These are phyloP conservation scores for Malus hybrid DNA, from an alignment of 331 rosid genomes.

Conservation along the genomic window DNA sequence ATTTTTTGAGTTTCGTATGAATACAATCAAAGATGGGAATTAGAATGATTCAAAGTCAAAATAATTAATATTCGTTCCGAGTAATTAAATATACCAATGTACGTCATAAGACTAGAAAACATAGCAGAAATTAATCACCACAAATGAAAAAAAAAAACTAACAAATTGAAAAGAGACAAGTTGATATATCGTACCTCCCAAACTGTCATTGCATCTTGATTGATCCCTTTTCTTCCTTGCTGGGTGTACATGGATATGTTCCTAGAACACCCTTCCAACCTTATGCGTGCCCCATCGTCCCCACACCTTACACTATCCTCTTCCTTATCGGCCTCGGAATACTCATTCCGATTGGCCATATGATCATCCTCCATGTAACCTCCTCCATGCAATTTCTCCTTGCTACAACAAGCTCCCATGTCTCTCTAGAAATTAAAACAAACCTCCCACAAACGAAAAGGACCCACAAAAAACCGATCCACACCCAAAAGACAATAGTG, in stretches of 20 bases:
- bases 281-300: slow-evolving; percentile 35
- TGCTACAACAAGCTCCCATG: slow-evolving; percentile 81
- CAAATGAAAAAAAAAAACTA: not conserved
- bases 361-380: slow-evolving; percentile 15
- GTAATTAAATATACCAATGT: no score
- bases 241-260: slow-evolving; percentile 58
- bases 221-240: slow-evolving; percentile 75
- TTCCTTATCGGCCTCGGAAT: slow-evolving; percentile 20
- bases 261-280: slow-evolving; percentile 45
- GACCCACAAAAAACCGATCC: slow-evolving; percentile 16
- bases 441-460: not conserved
- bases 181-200: slow-evolving; percentile 61
- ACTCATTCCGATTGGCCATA: not conserved
- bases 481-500: slow-evolving; percentile 15
- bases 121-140: not conserved
- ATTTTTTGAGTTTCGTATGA: no score
- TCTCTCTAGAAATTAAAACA: not conserved
- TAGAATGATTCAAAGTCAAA: no score
- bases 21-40: no score
- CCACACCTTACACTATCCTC: slow-evolving; percentile 14
- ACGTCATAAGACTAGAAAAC: not conserved
- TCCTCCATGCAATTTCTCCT: slow-evolving; percentile 27
- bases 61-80: no score
- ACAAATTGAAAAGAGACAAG: slow-evolving; percentile 5
- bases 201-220: slow-evolving; percentile 84